Evolutionary conservation across 148 eudicot species (phyloP), one percentile per base, ranked within the genome.

Genomic region (Camellia sinensis): DNA sequence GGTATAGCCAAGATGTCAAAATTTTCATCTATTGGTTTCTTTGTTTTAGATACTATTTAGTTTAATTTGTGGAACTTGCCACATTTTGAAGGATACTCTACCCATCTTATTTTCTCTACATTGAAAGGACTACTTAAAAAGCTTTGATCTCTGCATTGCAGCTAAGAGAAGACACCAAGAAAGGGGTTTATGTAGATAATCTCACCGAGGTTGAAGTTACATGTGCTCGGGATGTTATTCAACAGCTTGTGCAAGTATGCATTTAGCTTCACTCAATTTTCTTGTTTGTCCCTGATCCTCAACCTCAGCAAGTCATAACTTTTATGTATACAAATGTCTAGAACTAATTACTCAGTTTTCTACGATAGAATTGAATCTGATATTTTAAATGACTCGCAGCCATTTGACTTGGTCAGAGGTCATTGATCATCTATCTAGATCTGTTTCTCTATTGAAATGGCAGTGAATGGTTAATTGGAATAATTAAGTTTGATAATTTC

Each of bases 91-190:
- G 52, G 52, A 48, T 48, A 48, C 52, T 48, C 52, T 48, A 3
- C 52, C 52, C 52, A 48, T 48, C 52, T 48, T 48, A 48, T 12
- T 67, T 37, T 40, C 71, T 64, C 12, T 7, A 29, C 13, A 67
- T 15, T 37, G 53, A 66, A 63, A 40, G 3, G 21, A 75, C 13
- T 13, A 18, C 71, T 64, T 10, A 74, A 46, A 64, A 50, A 29
- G 2, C 56, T 61, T 44, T 29, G 70, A 40, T 60, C 37, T 21
- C 44, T 29, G 3, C 45, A 43, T 54, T 79, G 29, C 89, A 95
- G 98, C 86, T 95, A 43, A 92, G 98, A 86, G 98, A 95, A 86
- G 98, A 95, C 83, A 79, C 84, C 69, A 93, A 95, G 85, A 95
- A 95, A 84, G 98, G 98, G 63, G 90, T 95, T 66, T 90, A 93